Conservation (phyloP, 106 monocot genomes). For the Chionographis japonica region DNA sequence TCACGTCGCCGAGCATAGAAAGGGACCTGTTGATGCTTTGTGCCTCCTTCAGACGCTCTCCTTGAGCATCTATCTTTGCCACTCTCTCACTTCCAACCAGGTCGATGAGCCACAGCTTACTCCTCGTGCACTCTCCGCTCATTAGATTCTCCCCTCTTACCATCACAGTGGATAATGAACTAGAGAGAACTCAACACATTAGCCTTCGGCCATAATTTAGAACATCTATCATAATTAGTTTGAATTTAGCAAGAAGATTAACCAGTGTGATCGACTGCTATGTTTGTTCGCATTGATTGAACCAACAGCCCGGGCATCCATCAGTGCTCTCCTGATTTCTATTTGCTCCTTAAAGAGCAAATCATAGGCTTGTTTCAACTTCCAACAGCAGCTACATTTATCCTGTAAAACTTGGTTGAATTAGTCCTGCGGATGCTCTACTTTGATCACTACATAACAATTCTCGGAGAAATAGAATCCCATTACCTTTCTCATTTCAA, state of each 20-base stretch:
- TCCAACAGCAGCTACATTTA: conserved; percentile 32
- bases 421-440: background rate
- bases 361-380: conserved; percentile 41
- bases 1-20: too few relatives aligned
- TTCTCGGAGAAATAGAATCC: background rate
- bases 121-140: too few relatives aligned
- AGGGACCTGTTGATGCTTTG: too few relatives aligned
- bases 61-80: too few relatives aligned
- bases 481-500: too few relatives aligned
- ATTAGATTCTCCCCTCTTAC: too few relatives aligned
- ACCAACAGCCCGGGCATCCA: conserved; percentile 65
- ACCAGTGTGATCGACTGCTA: conserved; percentile 96
- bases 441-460: background rate
- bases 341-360: conserved; percentile 34
- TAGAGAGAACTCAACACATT: too few relatives aligned
- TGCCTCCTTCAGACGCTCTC: too few relatives aligned
- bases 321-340: conserved; percentile 36
- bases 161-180: too few relatives aligned
- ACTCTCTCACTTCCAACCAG: too few relatives aligned
- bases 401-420: conserved; percentile 29
- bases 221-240: background rate
- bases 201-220: background rate
- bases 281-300: conserved; percentile 85
- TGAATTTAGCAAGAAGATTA: background rate
- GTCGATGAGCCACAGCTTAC: too few relatives aligned